Evolutionary conservation across 768 basidiomycete genomes (phyloP).

Genomic region (Termitomyces sp.): DNA sequence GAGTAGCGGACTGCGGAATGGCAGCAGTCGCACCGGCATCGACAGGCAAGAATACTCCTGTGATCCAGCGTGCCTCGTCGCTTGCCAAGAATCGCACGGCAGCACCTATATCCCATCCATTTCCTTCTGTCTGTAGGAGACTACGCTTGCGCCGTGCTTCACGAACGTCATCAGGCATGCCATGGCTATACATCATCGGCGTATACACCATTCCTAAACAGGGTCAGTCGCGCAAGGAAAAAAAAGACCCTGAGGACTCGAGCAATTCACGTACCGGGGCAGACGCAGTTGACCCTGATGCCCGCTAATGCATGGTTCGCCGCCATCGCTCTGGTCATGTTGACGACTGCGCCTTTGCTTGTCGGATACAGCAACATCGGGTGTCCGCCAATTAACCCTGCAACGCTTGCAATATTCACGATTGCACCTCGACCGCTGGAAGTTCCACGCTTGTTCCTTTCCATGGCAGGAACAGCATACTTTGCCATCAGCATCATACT

Average conservation of each 20-base stretch:
- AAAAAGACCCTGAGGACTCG: background rate
- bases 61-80: constrained; percentile 39
- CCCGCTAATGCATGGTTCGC: constrained; percentile 33
- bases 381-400: constrained; percentile 31
- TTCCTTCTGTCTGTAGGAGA: constrained; percentile 35
- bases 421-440: constrained; percentile 31
- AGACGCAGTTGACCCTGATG: constrained; percentile 35
- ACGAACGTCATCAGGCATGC: constrained; percentile 29
- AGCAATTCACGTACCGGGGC: constrained; percentile 25
- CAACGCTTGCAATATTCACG: constrained; percentile 34
- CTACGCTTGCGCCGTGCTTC: constrained; percentile 29
- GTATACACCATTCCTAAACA: constrained; percentile 33
- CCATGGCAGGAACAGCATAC: constrained; percentile 38
- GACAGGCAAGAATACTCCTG: constrained; percentile 32
- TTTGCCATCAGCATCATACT: constrained; percentile 40
- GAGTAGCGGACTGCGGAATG: constrained; percentile 8
- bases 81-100: constrained; percentile 34
- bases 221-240: constrained; percentile 1
- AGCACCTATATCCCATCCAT: constrained; percentile 36
- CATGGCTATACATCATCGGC: constrained; percentile 32
- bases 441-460: constrained; percentile 22
- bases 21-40: constrained; percentile 36
- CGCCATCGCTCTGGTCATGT: constrained; percentile 41
- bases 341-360: constrained; percentile 36
- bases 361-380: constrained; percentile 36